Evolutionary conservation across 2,329 filamentous ascomycete genomes (phyloP).

Genomic region (Dactylellina cionopaga): DNA sequence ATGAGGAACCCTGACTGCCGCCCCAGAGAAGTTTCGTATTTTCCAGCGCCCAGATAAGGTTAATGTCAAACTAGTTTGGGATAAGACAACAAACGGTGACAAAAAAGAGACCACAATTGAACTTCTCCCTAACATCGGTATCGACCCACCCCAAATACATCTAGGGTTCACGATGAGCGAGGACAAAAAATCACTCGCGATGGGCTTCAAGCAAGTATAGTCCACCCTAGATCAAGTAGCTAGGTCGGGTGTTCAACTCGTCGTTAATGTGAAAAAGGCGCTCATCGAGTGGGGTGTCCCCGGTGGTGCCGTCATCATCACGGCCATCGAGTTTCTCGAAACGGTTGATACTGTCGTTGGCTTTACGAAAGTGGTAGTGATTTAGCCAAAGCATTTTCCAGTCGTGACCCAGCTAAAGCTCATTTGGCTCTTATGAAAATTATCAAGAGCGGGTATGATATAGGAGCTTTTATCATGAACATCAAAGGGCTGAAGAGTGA

Average conservation of each 20-base stretch:
- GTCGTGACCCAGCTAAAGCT: neutral
- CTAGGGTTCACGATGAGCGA: neutral
- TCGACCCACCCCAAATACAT: neutral
- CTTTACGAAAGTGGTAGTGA: neutral
- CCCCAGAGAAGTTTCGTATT: neutral
- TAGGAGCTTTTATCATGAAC: neutral
- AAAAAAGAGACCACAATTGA: neutral
- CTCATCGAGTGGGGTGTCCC: constrained; percentile 12
- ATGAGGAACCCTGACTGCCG: neutral
- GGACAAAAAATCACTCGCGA: neutral
- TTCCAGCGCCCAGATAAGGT: constrained; percentile 5
- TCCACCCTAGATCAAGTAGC: neutral
- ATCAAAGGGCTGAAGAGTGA: constrained; percentile 2
- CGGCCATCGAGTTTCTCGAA: neutral
- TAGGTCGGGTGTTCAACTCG: neutral
- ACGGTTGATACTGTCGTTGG: neutral
- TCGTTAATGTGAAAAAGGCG: constrained; percentile 7
- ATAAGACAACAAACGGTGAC: neutral
- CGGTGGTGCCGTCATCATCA: neutral
- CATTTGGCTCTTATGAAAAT: neutral
- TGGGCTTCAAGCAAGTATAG: constrained; percentile 4
- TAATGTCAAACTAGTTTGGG: neutral
- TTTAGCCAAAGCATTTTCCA: neutral
- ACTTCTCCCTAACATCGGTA: neutral
- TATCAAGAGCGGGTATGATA: constrained; percentile 6